phyloP scores from a whole-genome alignment of 73 alveolate genomes.

The Effrenium voratum region DNA sequence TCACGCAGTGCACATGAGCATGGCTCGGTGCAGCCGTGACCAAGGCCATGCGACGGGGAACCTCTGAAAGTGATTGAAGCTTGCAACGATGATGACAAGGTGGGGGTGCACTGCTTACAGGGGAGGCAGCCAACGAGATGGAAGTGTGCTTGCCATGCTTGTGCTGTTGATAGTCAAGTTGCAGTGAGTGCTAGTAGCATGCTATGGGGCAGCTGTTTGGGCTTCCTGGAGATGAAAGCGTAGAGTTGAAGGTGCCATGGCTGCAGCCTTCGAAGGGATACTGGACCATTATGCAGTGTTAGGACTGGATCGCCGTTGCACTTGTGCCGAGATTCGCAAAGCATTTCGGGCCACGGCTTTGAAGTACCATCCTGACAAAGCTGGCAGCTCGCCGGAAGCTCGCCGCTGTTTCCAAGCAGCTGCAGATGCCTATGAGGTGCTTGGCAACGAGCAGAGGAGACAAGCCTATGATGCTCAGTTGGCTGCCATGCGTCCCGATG shows the following conservation, averaged over 20 bases:
- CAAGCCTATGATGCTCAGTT: conserved; percentile 51
- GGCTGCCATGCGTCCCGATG: no score
- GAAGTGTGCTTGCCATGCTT: no score
- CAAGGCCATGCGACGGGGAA: conserved; percentile 17
- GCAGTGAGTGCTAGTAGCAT: no score
- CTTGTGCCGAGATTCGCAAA: conserved; percentile 72
- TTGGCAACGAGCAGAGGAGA: conserved; percentile 62
- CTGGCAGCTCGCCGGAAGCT: conserved; percentile 79
- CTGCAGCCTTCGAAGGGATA: conserved; percentile 75
- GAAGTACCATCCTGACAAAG: conserved; percentile 88
- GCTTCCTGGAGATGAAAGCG: no score
- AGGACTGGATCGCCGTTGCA: conserved; percentile 55
- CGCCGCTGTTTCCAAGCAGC: conserved; percentile 85
- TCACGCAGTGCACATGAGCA: no score
- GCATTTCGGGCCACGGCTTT: conserved; percentile 82
- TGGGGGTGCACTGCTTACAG: background rate
- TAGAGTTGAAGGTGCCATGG: no score
- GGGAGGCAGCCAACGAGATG: no score
- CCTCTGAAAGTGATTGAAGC: conserved; percentile 17
- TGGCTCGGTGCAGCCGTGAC: background rate
- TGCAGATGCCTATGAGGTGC: conserved; percentile 69
- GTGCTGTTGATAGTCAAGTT: no score
- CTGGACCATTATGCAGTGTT: conserved; percentile 86
- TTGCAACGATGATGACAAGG: conserved; percentile 15
- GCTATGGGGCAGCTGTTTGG: no score